Conservation (phyloP, 257 asterid species). For the Plectranthus barbatus region DNA sequence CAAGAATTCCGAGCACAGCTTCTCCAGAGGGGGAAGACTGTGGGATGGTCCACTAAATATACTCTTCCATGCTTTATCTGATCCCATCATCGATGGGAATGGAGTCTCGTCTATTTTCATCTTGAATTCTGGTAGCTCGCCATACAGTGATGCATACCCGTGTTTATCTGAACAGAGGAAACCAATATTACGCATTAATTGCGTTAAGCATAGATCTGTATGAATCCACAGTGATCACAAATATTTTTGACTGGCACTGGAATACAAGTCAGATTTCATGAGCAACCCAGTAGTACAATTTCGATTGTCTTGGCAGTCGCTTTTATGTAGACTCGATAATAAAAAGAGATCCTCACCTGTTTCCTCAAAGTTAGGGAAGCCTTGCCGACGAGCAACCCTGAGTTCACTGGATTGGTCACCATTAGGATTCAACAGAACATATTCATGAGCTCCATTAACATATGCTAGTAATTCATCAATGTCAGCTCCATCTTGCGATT, state of each 20-base stretch:
- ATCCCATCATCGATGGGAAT: constrained; percentile 23
- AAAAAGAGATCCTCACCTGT: constrained; percentile 39
- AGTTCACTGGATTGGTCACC: constrained; percentile 24
- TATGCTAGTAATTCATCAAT: constrained; percentile 48
- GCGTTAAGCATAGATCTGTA: too few species aligned
- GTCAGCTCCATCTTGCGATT: constrained; percentile 24
- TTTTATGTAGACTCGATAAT: too few species aligned
- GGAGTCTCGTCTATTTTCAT: constrained; percentile 27
- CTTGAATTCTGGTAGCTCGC: constrained; percentile 58
- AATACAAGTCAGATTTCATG: too few species aligned
- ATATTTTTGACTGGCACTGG: too few species aligned
- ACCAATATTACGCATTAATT: not conserved
- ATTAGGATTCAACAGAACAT: constrained; percentile 55
- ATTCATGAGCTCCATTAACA: constrained; percentile 51
- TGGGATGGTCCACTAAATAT: constrained; percentile 83
- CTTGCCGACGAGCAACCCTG: constrained; percentile 25
- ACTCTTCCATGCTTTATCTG: constrained; percentile 54
- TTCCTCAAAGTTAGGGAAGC: constrained; percentile 32
- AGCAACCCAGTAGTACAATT: too few species aligned
- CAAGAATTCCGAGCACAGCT: constrained; percentile 55
- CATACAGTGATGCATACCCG: constrained; percentile 70
- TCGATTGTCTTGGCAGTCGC: too few species aligned
- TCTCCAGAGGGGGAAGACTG: constrained; percentile 68
- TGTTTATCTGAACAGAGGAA: constrained; percentile 31
- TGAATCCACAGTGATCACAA: not conserved